Base-by-base conservation (phyloP, 2,329 filamentous ascomycete species). In the Diaporthe vexans region DNA sequence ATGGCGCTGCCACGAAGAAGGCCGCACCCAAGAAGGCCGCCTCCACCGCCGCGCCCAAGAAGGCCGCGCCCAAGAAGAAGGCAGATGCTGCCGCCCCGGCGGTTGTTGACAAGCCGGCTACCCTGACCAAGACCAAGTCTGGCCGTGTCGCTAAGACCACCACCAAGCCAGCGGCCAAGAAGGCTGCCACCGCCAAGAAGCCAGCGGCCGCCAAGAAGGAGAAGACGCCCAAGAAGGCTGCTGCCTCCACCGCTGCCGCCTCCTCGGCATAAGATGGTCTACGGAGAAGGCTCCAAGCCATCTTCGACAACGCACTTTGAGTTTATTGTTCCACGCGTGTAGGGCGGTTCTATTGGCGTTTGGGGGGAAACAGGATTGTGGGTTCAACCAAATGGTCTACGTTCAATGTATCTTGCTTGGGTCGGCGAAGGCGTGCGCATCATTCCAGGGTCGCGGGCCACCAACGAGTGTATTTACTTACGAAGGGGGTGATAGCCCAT, bases 71-170 rank as follows among this genome's bases (percentile, higher is more conserved):
- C 29, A 75, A 75, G 73, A 75, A 75, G 70, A 61, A 69, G 52
- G 52, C 73, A 33, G 73, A 74, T 21, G 91, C 63, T 21, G 63
- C 63, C 40, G 63, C 91, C 21, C 90, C 91, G 74, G 91, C 92
- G 78, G 87, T 93, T 72, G 89, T 92, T 73, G 92, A 94, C 78
- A 92, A 93, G 85, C 88, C 91, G 76, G 91, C 92, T 80, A 88
- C 93, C 65, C 85, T 95, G 70, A 90, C 89, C 83, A 95, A 94
- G 91, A 95, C 94, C 83, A 97, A 97, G 91, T 92, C 94, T 71
- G 94, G 95, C 65, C 93, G 95, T 78, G 93, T 97, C 79, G 91
- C 93, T 79, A 97, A 97, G 91, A 87, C 88, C 33, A 86, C 88
- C 73, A 83, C 83, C 81, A 84, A 87, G 56, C 85, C 85, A 70